Evolutionary conservation across 371 early-diverging fungal species (phyloP), one percentile per base, ranked within the genome.

Genomic region (Mucor velutinosus): DNA sequence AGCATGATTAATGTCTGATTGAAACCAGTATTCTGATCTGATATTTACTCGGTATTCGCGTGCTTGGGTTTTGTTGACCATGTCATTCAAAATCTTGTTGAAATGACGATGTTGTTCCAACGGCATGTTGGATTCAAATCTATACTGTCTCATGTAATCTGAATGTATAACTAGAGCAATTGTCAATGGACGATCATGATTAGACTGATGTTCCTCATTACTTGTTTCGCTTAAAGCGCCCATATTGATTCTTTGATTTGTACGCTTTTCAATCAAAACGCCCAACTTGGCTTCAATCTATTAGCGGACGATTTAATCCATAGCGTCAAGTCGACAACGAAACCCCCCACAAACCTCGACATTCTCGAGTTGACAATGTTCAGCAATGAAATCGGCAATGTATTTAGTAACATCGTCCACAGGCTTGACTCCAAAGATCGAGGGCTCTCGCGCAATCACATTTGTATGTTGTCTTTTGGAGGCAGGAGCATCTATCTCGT

Each of bases 211-310:
- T 58, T 23, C 19, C 23, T 29, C n/a, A 21, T 76, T 82, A 81
- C 87, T 86, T 62, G 89, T 84, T 70, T 94, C 95, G 53, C 88
- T 88, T 30, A 68, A 37, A 17, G 91, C 87, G 3, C 85, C 87
- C 25, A 93, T 73, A n/a, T 70, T 66, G 17, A 93, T 73, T 32
- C 95, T 85, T 58, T 78, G 69, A 0, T 77, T 65, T 4, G 87
- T 86, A 21, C 71, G 71, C 62, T 84, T 92, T 67, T 92, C 92
- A 6, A 92, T 72, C 43, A 95, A 73, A 23, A 83, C 61, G 17
- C 95, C 95, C 21, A 95, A 74, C 72, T 95, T 95, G 17, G 92
- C 94, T 72, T 95, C 95, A 65, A 95, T 93, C 91, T 92, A 65
- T 12, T 17, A 5, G 27, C 12, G 12, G 4, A 1, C 15, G 14